A percentile compares a stretch with the other conserved stretches of the same genome.
phyloP scores from a whole-genome alignment of 306 rosid genomes.

The Purshia tridentata region DNA sequence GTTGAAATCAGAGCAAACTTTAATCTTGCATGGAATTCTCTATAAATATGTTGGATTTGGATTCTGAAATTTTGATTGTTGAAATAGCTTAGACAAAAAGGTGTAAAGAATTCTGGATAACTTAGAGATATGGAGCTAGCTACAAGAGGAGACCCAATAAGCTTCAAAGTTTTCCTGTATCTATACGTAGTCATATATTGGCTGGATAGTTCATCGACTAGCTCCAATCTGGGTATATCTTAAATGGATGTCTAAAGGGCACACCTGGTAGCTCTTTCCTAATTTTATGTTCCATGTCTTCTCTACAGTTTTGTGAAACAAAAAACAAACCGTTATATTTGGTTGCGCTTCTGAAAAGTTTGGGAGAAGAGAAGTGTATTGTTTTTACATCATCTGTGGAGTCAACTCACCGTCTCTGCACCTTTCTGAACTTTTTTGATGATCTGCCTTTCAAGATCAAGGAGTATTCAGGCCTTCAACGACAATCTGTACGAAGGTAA shows the following conservation, averaged over 20 bases:
- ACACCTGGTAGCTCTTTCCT: not conserved
- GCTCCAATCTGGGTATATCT: not conserved
- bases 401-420: slow-evolving; percentile 82
- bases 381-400: slow-evolving; percentile 91
- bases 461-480: slow-evolving; percentile 88
- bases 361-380: slow-evolving; percentile 80
- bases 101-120: too few relatives aligned
- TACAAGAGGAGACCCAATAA: too few relatives aligned
- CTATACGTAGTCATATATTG: too few relatives aligned
- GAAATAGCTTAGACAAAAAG: too few relatives aligned
- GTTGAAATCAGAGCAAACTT: too few relatives aligned
- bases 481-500: slow-evolving; percentile 83
- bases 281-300: slow-evolving; percentile 21
- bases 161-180: too few relatives aligned
- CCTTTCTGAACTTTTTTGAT: slow-evolving; percentile 64
- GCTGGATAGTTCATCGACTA: too few relatives aligned
- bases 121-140: too few relatives aligned
- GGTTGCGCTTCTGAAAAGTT: slow-evolving; percentile 73
- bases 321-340: slow-evolving; percentile 78
- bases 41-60: too few relatives aligned
- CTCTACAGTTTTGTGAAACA: slow-evolving; percentile 67
- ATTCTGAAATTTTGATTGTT: too few relatives aligned
- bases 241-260: slow-evolving; percentile 7
- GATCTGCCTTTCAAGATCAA: slow-evolving; percentile 63
- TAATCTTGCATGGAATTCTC: too few relatives aligned